Evolutionary conservation across 768 basidiomycete genomes (phyloP).

Genomic region (Trametes cinnabarina): DNA sequence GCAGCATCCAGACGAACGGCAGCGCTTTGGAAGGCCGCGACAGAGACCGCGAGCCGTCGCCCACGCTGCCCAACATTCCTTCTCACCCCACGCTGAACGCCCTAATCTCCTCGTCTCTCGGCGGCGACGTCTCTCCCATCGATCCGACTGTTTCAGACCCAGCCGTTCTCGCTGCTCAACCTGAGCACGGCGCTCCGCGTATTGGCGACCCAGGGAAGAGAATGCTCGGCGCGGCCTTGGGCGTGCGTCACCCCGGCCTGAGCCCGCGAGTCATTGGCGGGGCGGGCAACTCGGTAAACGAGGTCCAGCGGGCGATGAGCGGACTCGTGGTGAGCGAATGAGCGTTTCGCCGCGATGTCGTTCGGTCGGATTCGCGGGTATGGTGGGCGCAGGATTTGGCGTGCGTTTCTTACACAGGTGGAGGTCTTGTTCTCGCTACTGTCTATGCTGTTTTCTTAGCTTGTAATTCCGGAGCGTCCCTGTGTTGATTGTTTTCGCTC

Average conservation of each 20-base stretch:
- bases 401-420: conserved; percentile 16
- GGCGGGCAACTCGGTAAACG: conserved; percentile 53
- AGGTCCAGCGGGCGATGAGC: conserved; percentile 75
- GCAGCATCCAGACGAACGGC: conserved; percentile 31
- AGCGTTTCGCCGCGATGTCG: conserved; percentile 20
- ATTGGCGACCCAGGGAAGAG: conserved; percentile 88
- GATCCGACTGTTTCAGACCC: conserved; percentile 54
- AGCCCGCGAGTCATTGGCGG: conserved; percentile 58
- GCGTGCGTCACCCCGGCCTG: conserved; percentile 76
- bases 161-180: conserved; percentile 61
- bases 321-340: conserved; percentile 73
- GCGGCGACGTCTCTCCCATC: conserved; percentile 47
- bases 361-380: conserved; percentile 5
- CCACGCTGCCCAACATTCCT: conserved; percentile 77
- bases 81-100: conserved; percentile 83
- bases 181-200: conserved; percentile 60
- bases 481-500: conserved; percentile 22
- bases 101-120: conserved; percentile 73
- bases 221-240: conserved; percentile 85
- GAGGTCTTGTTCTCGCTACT: conserved; percentile 20
- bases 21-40: conserved; percentile 19
- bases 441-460: conserved; percentile 20
- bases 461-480: conserved; percentile 19
- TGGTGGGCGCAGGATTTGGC: conserved; percentile 9
- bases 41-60: conserved; percentile 69